phyloP scores from a whole-genome alignment of 805 yeast species.

The Kodamaea fukazawae region DNA sequence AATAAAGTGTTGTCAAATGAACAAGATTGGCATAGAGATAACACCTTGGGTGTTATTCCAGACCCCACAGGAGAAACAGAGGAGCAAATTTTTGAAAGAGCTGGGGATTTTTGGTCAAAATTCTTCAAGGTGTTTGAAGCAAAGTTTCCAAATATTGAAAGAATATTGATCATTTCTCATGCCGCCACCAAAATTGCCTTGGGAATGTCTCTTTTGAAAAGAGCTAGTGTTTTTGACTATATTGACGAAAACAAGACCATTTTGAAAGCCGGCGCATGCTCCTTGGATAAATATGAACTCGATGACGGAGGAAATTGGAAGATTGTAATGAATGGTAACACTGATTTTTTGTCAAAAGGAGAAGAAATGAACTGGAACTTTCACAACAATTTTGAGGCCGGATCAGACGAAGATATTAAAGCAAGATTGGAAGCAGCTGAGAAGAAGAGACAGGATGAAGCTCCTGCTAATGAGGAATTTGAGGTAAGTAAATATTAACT shows the following conservation, averaged over 20 bases:
- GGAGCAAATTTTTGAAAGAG: slow-evolving; percentile 63
- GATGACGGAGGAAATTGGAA: slow-evolving; percentile 46
- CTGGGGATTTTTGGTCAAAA: slow-evolving; percentile 48
- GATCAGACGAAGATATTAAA: slow-evolving; percentile 81
- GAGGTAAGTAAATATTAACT: slow-evolving; percentile 24
- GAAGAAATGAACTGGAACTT: slow-evolving; percentile 96
- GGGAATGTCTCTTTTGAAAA: slow-evolving; percentile 70
- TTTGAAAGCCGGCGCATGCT: slow-evolving; percentile 78
- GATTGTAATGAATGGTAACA: slow-evolving; percentile 65
- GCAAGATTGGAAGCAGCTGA: slow-evolving; percentile 38
- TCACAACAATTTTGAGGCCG: slow-evolving; percentile 74
- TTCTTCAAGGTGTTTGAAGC: slow-evolving; percentile 59
- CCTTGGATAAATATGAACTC: slow-evolving; percentile 60
- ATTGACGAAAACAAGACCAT: slow-evolving; percentile 40
- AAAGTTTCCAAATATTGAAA: slow-evolving; percentile 56
- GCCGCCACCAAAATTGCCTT: slow-evolving; percentile 91
- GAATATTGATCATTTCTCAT: slow-evolving; percentile 77
- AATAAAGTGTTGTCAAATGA: slow-evolving; percentile 27
- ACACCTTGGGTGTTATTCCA: slow-evolving; percentile 61
- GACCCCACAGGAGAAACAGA: slow-evolving; percentile 70
- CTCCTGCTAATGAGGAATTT: slow-evolving; percentile 21
- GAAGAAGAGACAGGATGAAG: slow-evolving; percentile 17
- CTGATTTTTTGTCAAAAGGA: slow-evolving; percentile 68
- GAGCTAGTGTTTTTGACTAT: slow-evolving; percentile 48
- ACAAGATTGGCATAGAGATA: slow-evolving; percentile 40